phyloP scores from a whole-genome alignment of 129 eudicot genomes.

The Flaveria sonorensis region DNA sequence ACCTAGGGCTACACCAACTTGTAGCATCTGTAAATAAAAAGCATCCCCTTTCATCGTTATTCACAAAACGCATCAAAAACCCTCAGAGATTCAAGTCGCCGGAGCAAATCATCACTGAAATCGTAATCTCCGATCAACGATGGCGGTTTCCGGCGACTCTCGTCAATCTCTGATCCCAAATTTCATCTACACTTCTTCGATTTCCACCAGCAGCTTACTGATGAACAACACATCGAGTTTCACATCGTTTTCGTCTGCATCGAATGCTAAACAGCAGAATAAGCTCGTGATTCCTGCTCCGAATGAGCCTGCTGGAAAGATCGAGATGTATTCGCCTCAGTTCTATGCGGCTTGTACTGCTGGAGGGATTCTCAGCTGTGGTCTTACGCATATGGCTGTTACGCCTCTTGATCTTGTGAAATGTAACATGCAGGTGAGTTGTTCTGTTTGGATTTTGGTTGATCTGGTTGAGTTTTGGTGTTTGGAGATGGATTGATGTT shows the following conservation, averaged over 20 bases:
- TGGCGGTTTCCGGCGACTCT: conserved; percentile 46
- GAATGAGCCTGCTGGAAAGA: conserved; percentile 70
- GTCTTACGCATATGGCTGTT: conserved; percentile 87
- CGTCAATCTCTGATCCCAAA: conserved; percentile 67
- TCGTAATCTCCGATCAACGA: conserved; percentile 27
- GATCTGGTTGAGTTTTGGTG: conserved; percentile 9
- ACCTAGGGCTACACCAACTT: neutral
- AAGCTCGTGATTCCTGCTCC: conserved; percentile 68
- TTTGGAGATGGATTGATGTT: neutral
- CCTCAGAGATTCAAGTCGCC: conserved; percentile 33
- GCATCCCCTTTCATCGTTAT: too few relatives aligned
- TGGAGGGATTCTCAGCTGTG: conserved; percentile 92
- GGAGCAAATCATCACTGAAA: conserved; percentile 16
- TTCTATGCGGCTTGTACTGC: conserved; percentile 82
- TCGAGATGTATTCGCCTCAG: conserved; percentile 82
- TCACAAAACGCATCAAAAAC: neutral
- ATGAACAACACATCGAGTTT: conserved; percentile 29
- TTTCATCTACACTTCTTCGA: conserved; percentile 58
- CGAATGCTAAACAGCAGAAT: conserved; percentile 29
- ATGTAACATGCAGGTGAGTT: conserved; percentile 38
- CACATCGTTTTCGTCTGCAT: conserved; percentile 13
- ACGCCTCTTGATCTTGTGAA: conserved; percentile 98
- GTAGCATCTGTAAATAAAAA: neutral
- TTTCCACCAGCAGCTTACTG: conserved; percentile 37
- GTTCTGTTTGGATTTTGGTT: neutral